Percentiles rank a stretch among this genome's conserved stretches.
These are phyloP conservation scores for Vigna mungo DNA, from an alignment of 306 rosid species.

Conservation along the genomic window DNA sequence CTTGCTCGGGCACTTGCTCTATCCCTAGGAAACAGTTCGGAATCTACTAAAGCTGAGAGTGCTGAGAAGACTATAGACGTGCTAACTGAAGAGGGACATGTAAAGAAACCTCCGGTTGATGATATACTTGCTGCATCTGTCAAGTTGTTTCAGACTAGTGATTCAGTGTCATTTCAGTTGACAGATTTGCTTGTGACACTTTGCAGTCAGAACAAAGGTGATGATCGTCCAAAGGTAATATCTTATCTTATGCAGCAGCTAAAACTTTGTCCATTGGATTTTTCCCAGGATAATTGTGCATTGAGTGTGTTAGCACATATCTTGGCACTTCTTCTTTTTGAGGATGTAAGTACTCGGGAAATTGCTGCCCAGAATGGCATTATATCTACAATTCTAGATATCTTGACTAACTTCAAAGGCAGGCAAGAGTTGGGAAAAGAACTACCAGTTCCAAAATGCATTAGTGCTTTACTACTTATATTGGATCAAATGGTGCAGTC, in stretches of 20 bases:
- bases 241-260: slow-evolving; percentile 96
- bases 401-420: slow-evolving; percentile 72
- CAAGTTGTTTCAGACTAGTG: slow-evolving; percentile 86
- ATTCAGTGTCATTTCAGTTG: slow-evolving; percentile 83
- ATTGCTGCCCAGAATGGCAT: slow-evolving; percentile 88
- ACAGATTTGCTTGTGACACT: slow-evolving; percentile 95
- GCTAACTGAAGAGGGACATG: slow-evolving; percentile 72
- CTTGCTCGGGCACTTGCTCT: slow-evolving; percentile 95
- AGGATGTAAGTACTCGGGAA: slow-evolving; percentile 85
- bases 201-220: slow-evolving; percentile 89
- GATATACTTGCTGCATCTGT: slow-evolving; percentile 84
- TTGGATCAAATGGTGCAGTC: slow-evolving; percentile 93
- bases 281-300: slow-evolving; percentile 72
- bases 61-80: slow-evolving; percentile 80
- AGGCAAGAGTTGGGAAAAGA: slow-evolving; percentile 72
- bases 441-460: slow-evolving; percentile 70
- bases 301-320: slow-evolving; percentile 83
- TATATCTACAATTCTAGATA: slow-evolving; percentile 67
- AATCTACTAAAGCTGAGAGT: slow-evolving; percentile 78
- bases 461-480: slow-evolving; percentile 87
- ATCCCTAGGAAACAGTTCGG: slow-evolving; percentile 92
- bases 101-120: slow-evolving; percentile 89
- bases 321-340: slow-evolving; percentile 85
- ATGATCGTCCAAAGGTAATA: slow-evolving; percentile 81
- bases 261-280: slow-evolving; percentile 83